These are phyloP conservation scores for Apiotrichum gamsii DNA, from an alignment of 1,284 basidiomycete genomes.

Conservation along the genomic window DNA sequence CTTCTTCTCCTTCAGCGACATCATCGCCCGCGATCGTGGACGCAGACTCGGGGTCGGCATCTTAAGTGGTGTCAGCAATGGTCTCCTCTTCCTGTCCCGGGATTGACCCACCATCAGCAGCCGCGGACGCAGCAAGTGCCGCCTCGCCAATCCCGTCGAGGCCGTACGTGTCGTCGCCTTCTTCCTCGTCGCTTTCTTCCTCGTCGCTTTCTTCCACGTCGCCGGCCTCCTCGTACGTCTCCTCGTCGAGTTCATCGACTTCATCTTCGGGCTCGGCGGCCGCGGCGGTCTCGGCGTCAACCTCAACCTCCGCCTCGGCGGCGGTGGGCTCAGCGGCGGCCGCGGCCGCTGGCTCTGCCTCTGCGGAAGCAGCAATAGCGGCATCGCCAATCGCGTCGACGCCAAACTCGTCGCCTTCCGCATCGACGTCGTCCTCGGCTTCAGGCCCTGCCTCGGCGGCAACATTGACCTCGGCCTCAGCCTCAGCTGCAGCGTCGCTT, in stretches of 20 bases:
- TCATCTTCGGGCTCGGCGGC: too few relatives aligned
- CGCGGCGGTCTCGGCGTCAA: background rate
- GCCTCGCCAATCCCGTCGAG: constrained; percentile 11
- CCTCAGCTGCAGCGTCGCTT: background rate
- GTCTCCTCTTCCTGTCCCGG: too few relatives aligned
- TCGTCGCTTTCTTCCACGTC: too few relatives aligned
- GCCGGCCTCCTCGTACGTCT: too few relatives aligned
- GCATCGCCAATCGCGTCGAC: constrained; percentile 10
- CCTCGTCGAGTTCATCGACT: too few relatives aligned
- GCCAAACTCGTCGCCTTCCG: constrained; percentile 9
- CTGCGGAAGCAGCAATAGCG: constrained; percentile 5
- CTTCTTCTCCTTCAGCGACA: background rate
- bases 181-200: constrained; percentile 5
- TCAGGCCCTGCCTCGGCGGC: constrained; percentile 20
- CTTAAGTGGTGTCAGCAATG: too few relatives aligned
- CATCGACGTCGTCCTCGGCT: constrained; percentile 27
- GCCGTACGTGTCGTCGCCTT: constrained; percentile 9
- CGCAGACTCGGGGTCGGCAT: background rate
- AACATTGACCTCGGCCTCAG: background rate
- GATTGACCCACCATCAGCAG: background rate
- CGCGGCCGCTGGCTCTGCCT: background rate
- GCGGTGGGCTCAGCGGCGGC: background rate
- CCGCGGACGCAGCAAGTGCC: constrained; percentile 8
- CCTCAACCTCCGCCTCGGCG: background rate
- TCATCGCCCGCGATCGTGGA: constrained; percentile 1